phyloP scores from a whole-genome alignment of 2,329 filamentous ascomycete genomes.

The Alternaria atra region DNA sequence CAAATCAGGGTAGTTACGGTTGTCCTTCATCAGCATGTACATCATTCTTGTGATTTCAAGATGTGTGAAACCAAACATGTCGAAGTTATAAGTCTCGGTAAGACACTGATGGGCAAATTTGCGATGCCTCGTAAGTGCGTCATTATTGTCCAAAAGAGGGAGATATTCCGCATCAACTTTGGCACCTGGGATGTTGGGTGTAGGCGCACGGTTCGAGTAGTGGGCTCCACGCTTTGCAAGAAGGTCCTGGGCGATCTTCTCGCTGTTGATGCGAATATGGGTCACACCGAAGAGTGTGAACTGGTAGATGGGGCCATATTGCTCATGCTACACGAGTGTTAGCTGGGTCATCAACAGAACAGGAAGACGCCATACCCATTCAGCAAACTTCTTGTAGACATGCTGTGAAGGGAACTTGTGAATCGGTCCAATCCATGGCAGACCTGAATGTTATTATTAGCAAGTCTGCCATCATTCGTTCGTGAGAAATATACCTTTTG shows the following conservation, averaged over 20 bases:
- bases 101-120: conserved; percentile 8
- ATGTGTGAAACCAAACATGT: conserved; percentile 11
- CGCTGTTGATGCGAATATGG: conserved; percentile 6
- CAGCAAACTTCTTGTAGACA: conserved; percentile 7
- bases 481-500: not conserved
- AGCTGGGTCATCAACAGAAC: not conserved
- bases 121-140: conserved; percentile 5
- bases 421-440: conserved; percentile 8
- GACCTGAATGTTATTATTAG: not conserved
- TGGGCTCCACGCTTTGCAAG: conserved; percentile 8
- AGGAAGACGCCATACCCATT: not conserved
- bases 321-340: not conserved
- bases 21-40: conserved; percentile 7
- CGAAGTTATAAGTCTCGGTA: conserved; percentile 8
- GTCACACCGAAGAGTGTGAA: conserved; percentile 3
- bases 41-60: conserved; percentile 11
- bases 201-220: conserved; percentile 6
- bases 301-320: conserved; percentile 8
- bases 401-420: not conserved
- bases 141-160: conserved; percentile 7
- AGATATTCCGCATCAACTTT: conserved; percentile 8
- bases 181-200: conserved; percentile 8
- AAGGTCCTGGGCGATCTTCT: conserved; percentile 7
- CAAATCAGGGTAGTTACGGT: conserved; percentile 5
- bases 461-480: not conserved